A percentile compares a stretch with the other conserved stretches of the same genome.
These are phyloP conservation scores for Chenopodium berlandieri DNA, from an alignment of 148 eudicot species.

Conservation along the genomic window DNA sequence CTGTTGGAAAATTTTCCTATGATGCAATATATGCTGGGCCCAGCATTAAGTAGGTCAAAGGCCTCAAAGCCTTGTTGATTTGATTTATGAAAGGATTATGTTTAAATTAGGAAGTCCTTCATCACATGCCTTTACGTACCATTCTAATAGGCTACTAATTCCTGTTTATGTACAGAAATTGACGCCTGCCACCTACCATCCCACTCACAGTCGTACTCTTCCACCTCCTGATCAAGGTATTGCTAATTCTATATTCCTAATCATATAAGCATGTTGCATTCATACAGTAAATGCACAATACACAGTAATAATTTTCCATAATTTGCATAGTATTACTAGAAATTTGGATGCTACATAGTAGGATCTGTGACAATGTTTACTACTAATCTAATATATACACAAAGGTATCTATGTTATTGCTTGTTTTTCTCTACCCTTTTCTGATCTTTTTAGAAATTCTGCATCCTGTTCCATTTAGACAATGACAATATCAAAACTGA, in stretches of 20 bases:
- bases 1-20: not conserved
- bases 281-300: not conserved
- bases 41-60: not conserved
- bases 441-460: not conserved
- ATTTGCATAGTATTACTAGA: not conserved
- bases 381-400: not conserved
- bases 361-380: not conserved
- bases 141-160: not conserved
- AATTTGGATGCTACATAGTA: not conserved
- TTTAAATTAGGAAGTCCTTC: not conserved
- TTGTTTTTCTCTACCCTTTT: not conserved
- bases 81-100: not conserved
- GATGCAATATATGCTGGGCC: not conserved
- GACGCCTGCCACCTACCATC: slow-evolving; percentile 69
- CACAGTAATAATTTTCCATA: not conserved
- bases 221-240: slow-evolving; percentile 88
- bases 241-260: not conserved
- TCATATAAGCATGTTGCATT: slow-evolving; percentile 6
- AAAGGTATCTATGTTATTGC: not conserved
- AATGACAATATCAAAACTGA: too few species aligned
- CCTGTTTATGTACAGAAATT: slow-evolving; percentile 39
- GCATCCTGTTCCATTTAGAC: not conserved
- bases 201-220: slow-evolving; percentile 75
- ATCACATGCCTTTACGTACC: slow-evolving; percentile 3
- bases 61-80: not conserved